Percentiles rank a stretch among this genome's conserved stretches.
These are phyloP conservation scores for Raffaelea arxii DNA, from an alignment of 2,329 filamentous ascomycete genomes.

Conservation along the genomic window DNA sequence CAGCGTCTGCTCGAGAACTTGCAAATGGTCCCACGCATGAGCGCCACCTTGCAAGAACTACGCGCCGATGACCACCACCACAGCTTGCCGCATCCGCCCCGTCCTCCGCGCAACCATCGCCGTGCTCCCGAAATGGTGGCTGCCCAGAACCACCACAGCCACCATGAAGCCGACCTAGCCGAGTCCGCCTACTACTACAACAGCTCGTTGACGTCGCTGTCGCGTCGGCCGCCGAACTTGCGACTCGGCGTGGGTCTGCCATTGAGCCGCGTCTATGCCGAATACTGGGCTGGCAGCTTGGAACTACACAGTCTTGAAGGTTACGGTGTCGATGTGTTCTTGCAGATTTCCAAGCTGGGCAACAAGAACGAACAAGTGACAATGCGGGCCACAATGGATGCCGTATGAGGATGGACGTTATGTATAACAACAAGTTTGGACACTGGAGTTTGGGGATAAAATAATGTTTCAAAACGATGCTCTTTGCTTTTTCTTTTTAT, in stretches of 20 bases:
- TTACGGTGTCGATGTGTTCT: constrained; percentile 89
- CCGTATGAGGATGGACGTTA: too few relatives aligned
- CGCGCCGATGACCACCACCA: constrained; percentile 42
- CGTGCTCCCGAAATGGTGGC: too few relatives aligned
- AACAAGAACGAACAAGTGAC: constrained; percentile 96
- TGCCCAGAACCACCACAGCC: constrained; percentile 18
- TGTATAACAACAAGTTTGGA: background rate
- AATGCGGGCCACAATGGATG: constrained; percentile 67
- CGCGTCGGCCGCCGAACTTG: constrained; percentile 74
- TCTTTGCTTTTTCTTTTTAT: too few relatives aligned
- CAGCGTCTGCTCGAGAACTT: constrained; percentile 75
- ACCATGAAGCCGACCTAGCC: background rate
- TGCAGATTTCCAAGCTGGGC: constrained; percentile 91
- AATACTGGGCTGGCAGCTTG: constrained; percentile 93
- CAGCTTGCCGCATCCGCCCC: too few relatives aligned
- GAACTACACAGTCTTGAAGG: constrained; percentile 89
- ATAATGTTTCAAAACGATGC: background rate
- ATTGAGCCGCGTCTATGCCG: constrained; percentile 87
- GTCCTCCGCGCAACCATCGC: too few relatives aligned
- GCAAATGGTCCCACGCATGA: constrained; percentile 77
- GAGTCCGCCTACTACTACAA: constrained; percentile 4
- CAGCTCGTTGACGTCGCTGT: constrained; percentile 69
- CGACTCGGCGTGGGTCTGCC: constrained; percentile 88
- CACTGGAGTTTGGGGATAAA: background rate
- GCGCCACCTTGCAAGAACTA: constrained; percentile 86